phyloP scores from a whole-genome alignment of 805 yeast genomes.

The Tetrapisispora taiwanensis region DNA sequence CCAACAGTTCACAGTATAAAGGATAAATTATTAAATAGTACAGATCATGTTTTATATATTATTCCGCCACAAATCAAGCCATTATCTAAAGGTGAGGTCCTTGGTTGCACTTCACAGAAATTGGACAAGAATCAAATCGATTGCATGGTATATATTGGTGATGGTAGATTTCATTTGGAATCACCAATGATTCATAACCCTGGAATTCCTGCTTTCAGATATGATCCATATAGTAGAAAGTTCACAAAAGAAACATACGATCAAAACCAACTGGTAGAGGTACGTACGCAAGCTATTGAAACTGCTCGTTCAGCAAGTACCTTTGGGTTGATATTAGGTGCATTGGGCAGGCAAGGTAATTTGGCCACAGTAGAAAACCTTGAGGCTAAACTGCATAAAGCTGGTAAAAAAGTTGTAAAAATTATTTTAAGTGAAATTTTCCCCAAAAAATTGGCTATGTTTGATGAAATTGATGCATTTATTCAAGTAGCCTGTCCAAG shows the following conservation, averaged over 20 bases:
- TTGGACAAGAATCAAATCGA: slow-evolving; percentile 52
- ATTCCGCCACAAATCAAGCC: slow-evolving; percentile 90
- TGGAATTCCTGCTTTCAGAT: slow-evolving; percentile 78
- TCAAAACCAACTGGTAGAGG: slow-evolving; percentile 67
- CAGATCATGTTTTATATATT: slow-evolving; percentile 41
- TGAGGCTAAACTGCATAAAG: slow-evolving; percentile 40
- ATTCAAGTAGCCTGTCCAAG: slow-evolving; percentile 97
- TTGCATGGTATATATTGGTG: slow-evolving; percentile 89
- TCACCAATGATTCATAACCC: slow-evolving; percentile 97
- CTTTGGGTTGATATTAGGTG: slow-evolving; percentile 82
- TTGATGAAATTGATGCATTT: slow-evolving; percentile 88
- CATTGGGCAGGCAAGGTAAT: slow-evolving; percentile 92
- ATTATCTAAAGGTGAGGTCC: slow-evolving; percentile 86
- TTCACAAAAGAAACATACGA: slow-evolving; percentile 85
- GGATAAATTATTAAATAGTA: slow-evolving; percentile 44
- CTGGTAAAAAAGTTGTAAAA: slow-evolving; percentile 63
- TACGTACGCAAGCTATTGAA: slow-evolving; percentile 64
- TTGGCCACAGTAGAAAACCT: slow-evolving; percentile 61
- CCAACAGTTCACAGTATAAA: slow-evolving; percentile 80
- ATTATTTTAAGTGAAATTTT: slow-evolving; percentile 86
- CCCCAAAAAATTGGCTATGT: slow-evolving; percentile 84
- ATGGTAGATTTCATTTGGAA: slow-evolving; percentile 92
- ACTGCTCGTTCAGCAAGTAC: slow-evolving; percentile 51
- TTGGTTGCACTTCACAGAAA: slow-evolving; percentile 91
- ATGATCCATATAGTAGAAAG: slow-evolving; percentile 89